These are phyloP conservation scores for Rutidosis leptorrhynchoides DNA, from an alignment of 129 eudicot species.

Conservation along the genomic window DNA sequence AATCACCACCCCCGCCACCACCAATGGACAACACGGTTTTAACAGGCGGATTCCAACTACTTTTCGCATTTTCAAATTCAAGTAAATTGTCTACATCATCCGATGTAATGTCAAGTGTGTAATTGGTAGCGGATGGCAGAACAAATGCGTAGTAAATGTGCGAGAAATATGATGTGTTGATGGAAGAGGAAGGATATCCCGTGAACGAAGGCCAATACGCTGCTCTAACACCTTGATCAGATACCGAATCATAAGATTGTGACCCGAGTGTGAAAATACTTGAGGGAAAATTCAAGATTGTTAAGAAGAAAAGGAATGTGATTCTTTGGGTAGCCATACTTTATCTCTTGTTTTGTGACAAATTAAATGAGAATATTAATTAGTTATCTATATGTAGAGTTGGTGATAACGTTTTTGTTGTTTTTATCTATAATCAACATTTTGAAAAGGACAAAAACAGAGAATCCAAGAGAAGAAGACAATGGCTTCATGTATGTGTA, in stretches of 20 bases:
- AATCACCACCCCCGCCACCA: slow-evolving; percentile 45
- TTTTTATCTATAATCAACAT: background rate
- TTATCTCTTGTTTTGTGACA: slow-evolving; percentile 12
- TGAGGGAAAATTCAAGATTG: slow-evolving; percentile 11
- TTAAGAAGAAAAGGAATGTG: slow-evolving; percentile 15
- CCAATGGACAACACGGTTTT: slow-evolving; percentile 39
- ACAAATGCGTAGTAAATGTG: slow-evolving; percentile 44
- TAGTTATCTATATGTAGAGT: slow-evolving; percentile 27
- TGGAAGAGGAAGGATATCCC: slow-evolving; percentile 41
- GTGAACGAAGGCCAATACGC: slow-evolving; percentile 54
- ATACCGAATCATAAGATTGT: background rate
- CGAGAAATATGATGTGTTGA: slow-evolving; percentile 36
- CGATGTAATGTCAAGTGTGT: slow-evolving; percentile 28
- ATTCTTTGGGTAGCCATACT: slow-evolving; percentile 10
- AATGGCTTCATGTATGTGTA: slow-evolving; percentile 22
- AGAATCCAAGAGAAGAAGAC: slow-evolving; percentile 5
- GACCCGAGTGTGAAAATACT: slow-evolving; percentile 5
- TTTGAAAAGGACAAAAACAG: slow-evolving; percentile 18
- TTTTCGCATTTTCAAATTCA: slow-evolving; percentile 30
- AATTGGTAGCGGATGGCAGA: slow-evolving; percentile 32
- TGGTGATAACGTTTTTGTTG: background rate
- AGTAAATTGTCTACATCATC: slow-evolving; percentile 27
- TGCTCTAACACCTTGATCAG: slow-evolving; percentile 32
- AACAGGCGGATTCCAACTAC: slow-evolving; percentile 18
- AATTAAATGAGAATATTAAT: background rate